Base-by-base conservation (phyloP, 306 rosid species). In the Quercus ilex region DNA sequence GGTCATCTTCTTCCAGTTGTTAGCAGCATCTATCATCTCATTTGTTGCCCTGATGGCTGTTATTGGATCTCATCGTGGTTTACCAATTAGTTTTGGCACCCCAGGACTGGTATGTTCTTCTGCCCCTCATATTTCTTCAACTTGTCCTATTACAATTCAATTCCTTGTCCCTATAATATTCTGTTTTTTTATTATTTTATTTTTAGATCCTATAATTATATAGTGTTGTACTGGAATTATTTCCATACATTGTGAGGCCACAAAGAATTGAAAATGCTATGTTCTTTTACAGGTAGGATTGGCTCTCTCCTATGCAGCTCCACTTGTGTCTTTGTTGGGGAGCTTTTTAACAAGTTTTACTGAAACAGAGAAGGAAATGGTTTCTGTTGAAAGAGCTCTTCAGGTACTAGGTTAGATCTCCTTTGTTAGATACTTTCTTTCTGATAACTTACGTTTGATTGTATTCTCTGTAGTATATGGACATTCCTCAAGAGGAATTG, bases 301-400 rank as follows among this genome's bases (percentile, higher is more conserved):
- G 87, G 97, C 97, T 64, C 97, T 94, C 82, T 94, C 97, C 12
- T 92, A 92, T 20, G 95, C 99, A 35, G 91, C 99, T 74, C 99
- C 99, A 18, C 88, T 91, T 69, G 97, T 94, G 57, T 86, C 97
- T 71, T 77, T 87, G 85, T 69, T 92, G 86, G 93, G 99, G 43
- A 91, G 92, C 83, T 94, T 94, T 78, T 83, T 94, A 75, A 87
- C 95, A 70, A 94, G 99, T 79, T 92, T 92, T 84, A 90, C 97
- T 55, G 99, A 94, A 91, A 94, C 97, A 68, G 99, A 94, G 83
- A 94, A 94, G 84, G 99, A 94, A 84, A 92, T 94, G 99, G 99
- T 94, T 88, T 91, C 97, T 41, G 82, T 94, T 80, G 99, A 94
- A 89, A 86, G 97, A 90, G 86, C 89, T 41, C 97, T 94, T 72